Conservation (phyloP, 1,139 yeast species). For the Lodderomyces margitis region DNA sequence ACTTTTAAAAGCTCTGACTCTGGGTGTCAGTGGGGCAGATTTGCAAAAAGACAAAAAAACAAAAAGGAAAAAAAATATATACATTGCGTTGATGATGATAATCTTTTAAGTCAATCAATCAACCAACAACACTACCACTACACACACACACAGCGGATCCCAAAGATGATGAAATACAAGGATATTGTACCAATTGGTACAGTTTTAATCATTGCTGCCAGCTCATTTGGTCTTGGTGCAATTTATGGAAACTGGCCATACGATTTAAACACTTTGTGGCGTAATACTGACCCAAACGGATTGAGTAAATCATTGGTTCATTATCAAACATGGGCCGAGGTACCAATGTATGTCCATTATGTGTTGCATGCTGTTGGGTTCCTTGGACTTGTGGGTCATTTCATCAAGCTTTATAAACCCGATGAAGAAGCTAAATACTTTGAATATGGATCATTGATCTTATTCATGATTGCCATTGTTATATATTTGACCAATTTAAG, state of each 20-base stretch:
- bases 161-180: slow-evolving; percentile 30
- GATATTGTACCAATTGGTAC: slow-evolving; percentile 53
- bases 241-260: slow-evolving; percentile 79
- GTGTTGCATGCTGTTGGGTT: slow-evolving; percentile 57
- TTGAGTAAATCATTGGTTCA: slow-evolving; percentile 67
- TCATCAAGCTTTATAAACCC: slow-evolving; percentile 83
- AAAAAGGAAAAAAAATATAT: not conserved
- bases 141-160: not conserved
- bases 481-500: slow-evolving; percentile 84
- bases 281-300: slow-evolving; percentile 47
- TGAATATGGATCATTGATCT: slow-evolving; percentile 81
- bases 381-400: slow-evolving; percentile 69
- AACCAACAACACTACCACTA: not conserved
- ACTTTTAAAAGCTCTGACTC: too few species aligned
- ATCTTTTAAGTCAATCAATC: not conserved
- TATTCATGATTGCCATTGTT: slow-evolving; percentile 68
- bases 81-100: not conserved
- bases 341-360: slow-evolving; percentile 60
- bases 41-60: not conserved
- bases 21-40: not conserved
- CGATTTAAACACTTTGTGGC: slow-evolving; percentile 77
- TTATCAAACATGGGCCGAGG: slow-evolving; percentile 67
- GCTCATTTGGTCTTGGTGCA: slow-evolving; percentile 78
- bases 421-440: slow-evolving; percentile 77
- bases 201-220: slow-evolving; percentile 45